A percentile compares a stretch with the other conserved stretches of the same genome.
Conservation (phyloP, 768 basidiomycete species). For the Filobasidium wieringae region DNA sequence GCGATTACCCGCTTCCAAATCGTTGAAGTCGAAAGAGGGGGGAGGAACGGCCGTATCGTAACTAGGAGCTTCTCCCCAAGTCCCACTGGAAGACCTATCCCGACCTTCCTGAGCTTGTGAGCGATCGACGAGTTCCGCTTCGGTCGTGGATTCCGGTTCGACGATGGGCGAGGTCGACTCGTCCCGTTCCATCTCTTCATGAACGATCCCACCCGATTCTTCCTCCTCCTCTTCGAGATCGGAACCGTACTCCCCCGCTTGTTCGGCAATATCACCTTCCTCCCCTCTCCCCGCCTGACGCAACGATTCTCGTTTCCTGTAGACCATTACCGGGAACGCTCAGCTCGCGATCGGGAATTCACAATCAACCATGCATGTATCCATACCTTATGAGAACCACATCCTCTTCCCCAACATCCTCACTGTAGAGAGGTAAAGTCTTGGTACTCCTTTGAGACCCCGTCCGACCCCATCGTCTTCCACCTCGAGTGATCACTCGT, state of each 20-base stretch:
- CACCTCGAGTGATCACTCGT: constrained; percentile 10
- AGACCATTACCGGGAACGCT: neutral
- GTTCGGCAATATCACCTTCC: constrained; percentile 1
- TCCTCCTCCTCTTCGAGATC: neutral
- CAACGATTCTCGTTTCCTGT: constrained; percentile 14
- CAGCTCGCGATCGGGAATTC: neutral
- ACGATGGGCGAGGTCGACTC: neutral
- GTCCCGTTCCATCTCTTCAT: neutral
- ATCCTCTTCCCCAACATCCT: constrained; percentile 16
- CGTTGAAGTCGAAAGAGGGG: neutral
- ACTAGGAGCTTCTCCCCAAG: constrained; percentile 8
- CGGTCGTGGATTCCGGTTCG: too few relatives aligned
- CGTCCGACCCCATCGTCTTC: constrained; percentile 13
- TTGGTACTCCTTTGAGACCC: constrained; percentile 11
- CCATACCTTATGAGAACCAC: constrained; percentile 10
- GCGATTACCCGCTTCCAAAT: neutral
- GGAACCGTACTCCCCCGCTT: neutral
- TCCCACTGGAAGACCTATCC: neutral
- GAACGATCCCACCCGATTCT: neutral
- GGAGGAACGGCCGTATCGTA: constrained; percentile 8
- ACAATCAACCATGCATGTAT: neutral
- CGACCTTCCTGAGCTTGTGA: neutral
- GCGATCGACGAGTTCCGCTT: neutral
- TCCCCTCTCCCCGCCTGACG: neutral
- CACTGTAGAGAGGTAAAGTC: constrained; percentile 13